These are phyloP conservation scores for Boletus smithii DNA, from an alignment of 1,284 basidiomycete species.

Conservation along the genomic window DNA sequence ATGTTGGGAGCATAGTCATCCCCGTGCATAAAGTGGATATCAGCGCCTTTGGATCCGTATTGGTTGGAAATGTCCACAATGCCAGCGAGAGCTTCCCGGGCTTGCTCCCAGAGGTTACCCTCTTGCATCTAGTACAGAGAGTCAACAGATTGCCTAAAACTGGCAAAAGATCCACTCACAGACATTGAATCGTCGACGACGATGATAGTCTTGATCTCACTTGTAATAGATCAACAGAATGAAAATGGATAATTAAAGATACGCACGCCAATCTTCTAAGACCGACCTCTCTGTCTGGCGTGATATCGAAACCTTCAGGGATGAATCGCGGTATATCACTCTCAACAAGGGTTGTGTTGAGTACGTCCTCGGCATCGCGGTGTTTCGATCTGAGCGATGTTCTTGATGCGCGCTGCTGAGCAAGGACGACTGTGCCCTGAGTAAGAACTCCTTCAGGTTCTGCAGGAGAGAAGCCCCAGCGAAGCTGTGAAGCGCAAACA, in stretches of 20 bases:
- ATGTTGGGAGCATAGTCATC: conserved; percentile 33
- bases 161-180: conserved; percentile 21
- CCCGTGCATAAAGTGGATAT: conserved; percentile 47
- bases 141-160: conserved; percentile 3
- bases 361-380: conserved; percentile 13
- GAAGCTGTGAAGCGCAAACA: conserved; percentile 34
- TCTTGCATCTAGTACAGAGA: conserved; percentile 35
- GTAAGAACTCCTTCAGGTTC: conserved; percentile 13
- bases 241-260: not conserved
- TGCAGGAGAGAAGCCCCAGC: conserved; percentile 28
- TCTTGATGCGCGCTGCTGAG: conserved; percentile 24
- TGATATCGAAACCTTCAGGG: conserved; percentile 3
- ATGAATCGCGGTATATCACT: conserved; percentile 30
- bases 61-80: conserved; percentile 40
- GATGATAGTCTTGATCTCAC: conserved; percentile 39
- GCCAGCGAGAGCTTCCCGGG: conserved; percentile 42
- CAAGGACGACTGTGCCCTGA: conserved; percentile 34
- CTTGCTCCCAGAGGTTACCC: conserved; percentile 38
- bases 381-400: not conserved
- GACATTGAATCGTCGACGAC: conserved; percentile 48
- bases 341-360: conserved; percentile 31
- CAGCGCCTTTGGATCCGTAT: conserved; percentile 41
- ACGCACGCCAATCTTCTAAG: conserved; percentile 30
- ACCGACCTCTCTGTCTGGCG: conserved; percentile 18
- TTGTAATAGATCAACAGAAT: conserved; percentile 9